These are phyloP conservation scores for Amanita exitialis DNA, from an alignment of 768 basidiomycete species.

Conservation along the genomic window DNA sequence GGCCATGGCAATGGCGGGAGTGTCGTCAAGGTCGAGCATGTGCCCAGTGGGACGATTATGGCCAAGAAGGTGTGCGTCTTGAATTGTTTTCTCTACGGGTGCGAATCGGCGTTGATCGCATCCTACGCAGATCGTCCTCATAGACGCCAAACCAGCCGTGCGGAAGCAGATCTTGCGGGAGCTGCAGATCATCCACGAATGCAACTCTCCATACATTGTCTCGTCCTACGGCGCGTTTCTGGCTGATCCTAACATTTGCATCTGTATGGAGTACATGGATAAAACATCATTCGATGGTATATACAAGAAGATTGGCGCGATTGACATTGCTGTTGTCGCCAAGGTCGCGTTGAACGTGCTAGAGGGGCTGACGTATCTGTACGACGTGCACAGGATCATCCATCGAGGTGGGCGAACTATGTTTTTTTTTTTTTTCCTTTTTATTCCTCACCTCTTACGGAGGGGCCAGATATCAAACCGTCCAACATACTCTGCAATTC, in stretches of 20 bases:
- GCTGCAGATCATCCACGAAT: slow-evolving; percentile 98
- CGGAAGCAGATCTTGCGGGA: slow-evolving; percentile 97
- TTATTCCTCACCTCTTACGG: background rate
- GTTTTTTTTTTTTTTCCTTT: background rate
- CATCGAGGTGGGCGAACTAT: slow-evolving; percentile 71
- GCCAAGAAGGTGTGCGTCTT: slow-evolving; percentile 78
- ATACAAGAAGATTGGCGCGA: slow-evolving; percentile 91
- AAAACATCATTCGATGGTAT: slow-evolving; percentile 90
- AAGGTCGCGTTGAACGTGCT: slow-evolving; percentile 93
- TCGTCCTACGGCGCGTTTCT: slow-evolving; percentile 97
- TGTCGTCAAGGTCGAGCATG: slow-evolving; percentile 92
- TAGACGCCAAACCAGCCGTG: slow-evolving; percentile 93
- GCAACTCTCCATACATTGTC: slow-evolving; percentile 87
- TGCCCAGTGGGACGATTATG: slow-evolving; percentile 87
- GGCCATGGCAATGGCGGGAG: slow-evolving; percentile 97
- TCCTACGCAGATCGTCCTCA: slow-evolving; percentile 62
- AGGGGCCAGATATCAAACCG: slow-evolving; percentile 84
- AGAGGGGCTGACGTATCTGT: slow-evolving; percentile 92
- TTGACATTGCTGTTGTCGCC: slow-evolving; percentile 87
- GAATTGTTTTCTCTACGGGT: slow-evolving; percentile 16
- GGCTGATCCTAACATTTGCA: slow-evolving; percentile 95
- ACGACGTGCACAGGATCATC: slow-evolving; percentile 96
- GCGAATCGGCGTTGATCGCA: no score
- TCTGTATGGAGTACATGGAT: slow-evolving; percentile 97
- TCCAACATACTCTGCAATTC: slow-evolving; percentile 97